These are phyloP conservation scores for Coniochaeta sp. DNA, from an alignment of 2,329 filamentous ascomycete genomes.

Conservation along the genomic window DNA sequence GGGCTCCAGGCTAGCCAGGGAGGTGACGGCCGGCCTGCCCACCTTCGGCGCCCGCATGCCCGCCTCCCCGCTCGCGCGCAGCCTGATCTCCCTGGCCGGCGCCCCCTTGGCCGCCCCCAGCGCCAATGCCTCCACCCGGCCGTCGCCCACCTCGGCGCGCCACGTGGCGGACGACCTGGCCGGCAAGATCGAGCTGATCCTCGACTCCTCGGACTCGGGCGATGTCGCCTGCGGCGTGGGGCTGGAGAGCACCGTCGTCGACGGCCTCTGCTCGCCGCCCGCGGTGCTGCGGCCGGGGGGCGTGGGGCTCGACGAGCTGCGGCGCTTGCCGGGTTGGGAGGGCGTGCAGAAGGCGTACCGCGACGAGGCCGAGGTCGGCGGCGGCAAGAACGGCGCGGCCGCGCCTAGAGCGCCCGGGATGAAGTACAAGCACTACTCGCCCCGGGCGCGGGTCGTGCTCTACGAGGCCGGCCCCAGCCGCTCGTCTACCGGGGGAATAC, in stretches of 20 bases:
- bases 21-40: conserved; percentile 77
- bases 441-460: conserved; percentile 76
- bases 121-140: conserved; percentile 89
- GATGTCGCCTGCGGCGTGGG: conserved; percentile 76
- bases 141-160: conserved; percentile 82
- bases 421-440: conserved; percentile 99
- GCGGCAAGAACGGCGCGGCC: too few relatives aligned
- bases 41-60: conserved; percentile 93
- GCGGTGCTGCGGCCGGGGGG: conserved; percentile 81
- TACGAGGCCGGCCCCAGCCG: conserved; percentile 62
- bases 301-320: conserved; percentile 72
- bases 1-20: conserved; percentile 67
- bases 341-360: conserved; percentile 70
- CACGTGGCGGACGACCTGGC: conserved; percentile 83
- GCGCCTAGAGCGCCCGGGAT: conserved; percentile 85
- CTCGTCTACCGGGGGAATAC: conserved; percentile 5
- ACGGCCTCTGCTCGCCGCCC: conserved; percentile 76
- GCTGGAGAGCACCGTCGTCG: conserved; percentile 94
- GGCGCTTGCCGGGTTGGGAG: conserved; percentile 73
- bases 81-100: conserved; percentile 73
- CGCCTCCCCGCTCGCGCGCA: conserved; percentile 72
- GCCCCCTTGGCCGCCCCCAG: conserved; percentile 84
- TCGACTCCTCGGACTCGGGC: conserved; percentile 71
- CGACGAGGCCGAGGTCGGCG: conserved; percentile 61
- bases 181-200: conserved; percentile 75